Percentiles rank a stretch among this genome's conserved stretches.
Conservation (phyloP, 352 stramenopile genomes). For the Phytophthora multivora region DNA sequence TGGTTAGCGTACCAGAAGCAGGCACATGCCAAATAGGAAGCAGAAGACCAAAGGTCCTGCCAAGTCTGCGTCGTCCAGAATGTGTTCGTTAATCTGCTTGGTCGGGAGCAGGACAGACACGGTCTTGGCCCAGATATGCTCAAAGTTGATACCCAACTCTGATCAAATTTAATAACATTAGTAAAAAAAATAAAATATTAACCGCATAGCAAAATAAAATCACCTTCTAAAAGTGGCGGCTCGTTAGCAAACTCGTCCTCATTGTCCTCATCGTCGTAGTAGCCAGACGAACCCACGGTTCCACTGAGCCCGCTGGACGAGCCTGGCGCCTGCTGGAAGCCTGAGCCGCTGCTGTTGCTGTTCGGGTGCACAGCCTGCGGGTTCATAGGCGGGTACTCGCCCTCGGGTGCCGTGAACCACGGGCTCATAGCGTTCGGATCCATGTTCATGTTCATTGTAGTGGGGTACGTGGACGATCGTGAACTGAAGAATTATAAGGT, state of each 20-base stretch:
- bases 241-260: slow-evolving; percentile 96
- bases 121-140: slow-evolving; percentile 97
- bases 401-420: slow-evolving; percentile 68
- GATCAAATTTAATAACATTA: not conserved
- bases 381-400: slow-evolving; percentile 47
- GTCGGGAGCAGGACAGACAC: slow-evolving; percentile 95
- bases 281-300: slow-evolving; percentile 27
- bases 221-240: slow-evolving; percentile 94
- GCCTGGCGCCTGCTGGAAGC: slow-evolving; percentile 30
- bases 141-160: slow-evolving; percentile 98
- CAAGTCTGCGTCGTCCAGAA: slow-evolving; percentile 93
- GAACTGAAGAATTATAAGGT: not conserved
- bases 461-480: slow-evolving; percentile 12
- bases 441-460: slow-evolving; percentile 81
- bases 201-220: slow-evolving; percentile 7
- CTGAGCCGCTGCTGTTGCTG: slow-evolving; percentile 17
- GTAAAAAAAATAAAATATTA: slow-evolving; percentile 2
- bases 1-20: slow-evolving; percentile 81
- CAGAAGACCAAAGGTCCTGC: slow-evolving; percentile 95
- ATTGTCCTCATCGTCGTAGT: slow-evolving; percentile 40
- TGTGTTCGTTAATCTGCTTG: slow-evolving; percentile 88
- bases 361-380: slow-evolving; percentile 22
- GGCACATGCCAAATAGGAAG: slow-evolving; percentile 93
- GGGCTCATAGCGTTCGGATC: slow-evolving; percentile 67
- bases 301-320: slow-evolving; percentile 31